Evolutionary conservation across 176 grass and related monocot species (phyloP), one percentile per base, ranked within the genome.

Genomic region (Lolium perenne): DNA sequence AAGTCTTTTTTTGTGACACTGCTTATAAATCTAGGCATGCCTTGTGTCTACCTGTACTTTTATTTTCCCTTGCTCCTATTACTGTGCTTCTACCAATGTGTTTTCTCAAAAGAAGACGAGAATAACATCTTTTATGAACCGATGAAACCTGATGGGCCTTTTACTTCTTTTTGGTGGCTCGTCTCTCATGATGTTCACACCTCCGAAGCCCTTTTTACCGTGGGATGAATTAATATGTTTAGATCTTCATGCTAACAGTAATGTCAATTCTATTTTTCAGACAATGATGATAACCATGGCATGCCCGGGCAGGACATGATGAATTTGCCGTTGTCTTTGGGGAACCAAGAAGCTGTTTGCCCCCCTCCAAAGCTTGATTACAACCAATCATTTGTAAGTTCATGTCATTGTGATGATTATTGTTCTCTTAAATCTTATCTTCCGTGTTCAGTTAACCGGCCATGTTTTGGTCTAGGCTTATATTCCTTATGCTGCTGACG

Each of bases 301-400:
- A 89, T 91, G 74, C 64, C 43, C 9, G 50, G 32, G 16, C 83
- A 89, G 58, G 67, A 70, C 56, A 78, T n/a, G 7, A 20, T 29
- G 70, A 87, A 83, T 8, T 64, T 86, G 26, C 45, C 61, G 49
- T 20, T 91, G 63, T 91, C 77, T 63, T 62, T 89, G 80, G 88
- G 82, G 47, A 87, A 77, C 41, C 68, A 71, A 87, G 94, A 87
- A 80, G 61, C 58, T 82, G 64, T 69, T 56, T 89, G 87, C 79
- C 50, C 63, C 16, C 18, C 81, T 25, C 78, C 78, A 72, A 91
- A 87, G 32, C 6, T 89, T 59, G 55, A 87, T 67, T 83, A 82
- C 77, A 91, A 4, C 73, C 84, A 87, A 69, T 80, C 93, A 49
- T 88, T 91, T 78, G 94, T 95, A 93, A 95, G 94, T 83, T 83